Conservation (phyloP, 129 eudicot species). For the Gnaphalium uliginosum region DNA sequence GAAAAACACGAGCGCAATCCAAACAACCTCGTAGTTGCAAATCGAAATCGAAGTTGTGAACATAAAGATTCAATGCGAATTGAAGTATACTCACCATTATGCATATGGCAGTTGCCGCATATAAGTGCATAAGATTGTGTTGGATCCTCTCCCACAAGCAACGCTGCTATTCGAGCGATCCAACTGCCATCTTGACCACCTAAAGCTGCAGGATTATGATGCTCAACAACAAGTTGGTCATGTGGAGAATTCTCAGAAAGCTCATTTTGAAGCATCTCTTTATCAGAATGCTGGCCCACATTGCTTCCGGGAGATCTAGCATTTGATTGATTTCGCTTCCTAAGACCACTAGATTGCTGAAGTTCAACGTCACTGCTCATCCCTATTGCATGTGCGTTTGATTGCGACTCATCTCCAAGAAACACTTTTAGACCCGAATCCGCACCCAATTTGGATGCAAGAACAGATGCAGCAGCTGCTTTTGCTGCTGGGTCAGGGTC, state of each 20-base stretch:
- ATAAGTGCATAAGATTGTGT: constrained; percentile 92
- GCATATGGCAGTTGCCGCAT: constrained; percentile 97
- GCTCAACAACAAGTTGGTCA: constrained; percentile 64
- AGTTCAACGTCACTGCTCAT: constrained; percentile 68
- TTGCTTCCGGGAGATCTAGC: constrained; percentile 44
- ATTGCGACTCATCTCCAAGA: constrained; percentile 61
- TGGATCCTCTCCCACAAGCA: constrained; percentile 99
- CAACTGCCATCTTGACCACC: constrained; percentile 78
- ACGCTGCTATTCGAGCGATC: constrained; percentile 89
- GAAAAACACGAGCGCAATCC: background rate
- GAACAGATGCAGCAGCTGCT: constrained; percentile 92
- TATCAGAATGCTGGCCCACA: constrained; percentile 35
- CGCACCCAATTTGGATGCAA: constrained; percentile 85
- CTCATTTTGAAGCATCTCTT: constrained; percentile 40
- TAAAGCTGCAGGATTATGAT: constrained; percentile 49
- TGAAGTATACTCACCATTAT: constrained; percentile 64
- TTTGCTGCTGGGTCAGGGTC: constrained; percentile 96
- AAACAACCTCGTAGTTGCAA: background rate
- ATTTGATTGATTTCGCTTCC: constrained; percentile 67
- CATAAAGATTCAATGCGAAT: background rate
- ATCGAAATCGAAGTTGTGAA: background rate
- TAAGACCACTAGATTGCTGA: constrained; percentile 66
- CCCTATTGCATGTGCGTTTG: constrained; percentile 38
- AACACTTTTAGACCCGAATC: constrained; percentile 82
- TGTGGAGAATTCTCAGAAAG: constrained; percentile 42